Evolutionary conservation across 2,329 filamentous ascomycete species (phyloP).

Genomic region (Microcyclosporella mali): DNA sequence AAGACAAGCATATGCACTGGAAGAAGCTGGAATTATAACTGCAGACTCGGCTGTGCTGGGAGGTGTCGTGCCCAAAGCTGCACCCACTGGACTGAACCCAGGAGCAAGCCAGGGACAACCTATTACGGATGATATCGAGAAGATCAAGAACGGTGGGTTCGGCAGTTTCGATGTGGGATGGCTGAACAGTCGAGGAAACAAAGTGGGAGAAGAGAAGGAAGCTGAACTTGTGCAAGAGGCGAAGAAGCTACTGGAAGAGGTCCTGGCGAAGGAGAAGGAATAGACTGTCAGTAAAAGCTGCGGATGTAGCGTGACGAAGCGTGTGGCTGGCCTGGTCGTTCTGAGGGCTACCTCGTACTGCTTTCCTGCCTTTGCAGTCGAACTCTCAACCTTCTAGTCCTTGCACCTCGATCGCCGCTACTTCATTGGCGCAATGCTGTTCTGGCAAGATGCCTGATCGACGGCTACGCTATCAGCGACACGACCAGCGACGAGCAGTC

Average conservation of each 20-base stretch:
- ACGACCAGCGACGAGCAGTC: no score
- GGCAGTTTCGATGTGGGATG: constrained; percentile 73
- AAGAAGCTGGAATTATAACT: constrained; percentile 70
- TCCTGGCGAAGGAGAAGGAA: neutral
- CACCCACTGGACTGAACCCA: constrained; percentile 5
- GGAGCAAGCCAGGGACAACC: constrained; percentile 4
- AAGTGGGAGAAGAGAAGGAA: constrained; percentile 77
- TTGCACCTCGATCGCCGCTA: no score
- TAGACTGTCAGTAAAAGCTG: neutral
- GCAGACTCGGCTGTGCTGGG: constrained; percentile 33
- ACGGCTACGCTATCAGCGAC: no score
- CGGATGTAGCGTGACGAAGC: no score
- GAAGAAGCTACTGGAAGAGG: constrained; percentile 47
- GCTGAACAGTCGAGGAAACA: constrained; percentile 78
- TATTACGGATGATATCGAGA: constrained; percentile 21
- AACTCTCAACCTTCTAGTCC: no score
- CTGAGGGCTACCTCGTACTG: no score
- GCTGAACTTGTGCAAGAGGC: constrained; percentile 67
- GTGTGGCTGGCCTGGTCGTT: no score
- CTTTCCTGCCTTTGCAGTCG: no score
- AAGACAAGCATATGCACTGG: constrained; percentile 69
- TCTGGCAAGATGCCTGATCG: no score
- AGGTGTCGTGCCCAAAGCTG: constrained; percentile 1
- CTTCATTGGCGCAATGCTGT: no score
- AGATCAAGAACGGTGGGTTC: constrained; percentile 41